Base-by-base conservation (phyloP, 306 rosid species). In the Cicer arietinum region DNA sequence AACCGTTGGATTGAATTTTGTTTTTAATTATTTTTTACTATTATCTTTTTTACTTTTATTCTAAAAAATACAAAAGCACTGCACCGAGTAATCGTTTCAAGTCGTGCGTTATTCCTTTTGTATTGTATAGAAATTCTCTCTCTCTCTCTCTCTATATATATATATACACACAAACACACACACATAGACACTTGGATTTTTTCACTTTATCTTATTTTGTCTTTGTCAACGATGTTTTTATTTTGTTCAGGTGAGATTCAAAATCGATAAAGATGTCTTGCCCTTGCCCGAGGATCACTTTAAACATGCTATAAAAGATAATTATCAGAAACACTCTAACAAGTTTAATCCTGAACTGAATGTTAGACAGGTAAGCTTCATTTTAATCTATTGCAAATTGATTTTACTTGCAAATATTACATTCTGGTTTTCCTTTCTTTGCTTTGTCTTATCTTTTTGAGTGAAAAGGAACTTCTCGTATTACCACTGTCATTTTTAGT, bases 291-390 rank as follows among this genome's bases (percentile, higher is more conserved):
- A 82, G 82, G 69, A 39, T 59, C 59, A 48, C 44, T 85, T 82
- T 54, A 85, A 72, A 67, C 78, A 82, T 42, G 84, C 75, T 25
- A 82, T 85, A 76, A 74, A 13, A 58, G 88, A 75, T 53, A 78
- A 82, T 72, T 85, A 85, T 77, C 85, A 70, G 85, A 81, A 79
- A 16, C 52, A 47, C 62, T 72, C 84, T 44, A 56, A 42, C 71
- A 85, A 76, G 77, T 85, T 85, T 67, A 76, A 60, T 59, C 84
- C 86, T 66, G 88, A 82, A 67, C 88, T 82, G 68, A 85, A 72
- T 68, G 45, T 30, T 30, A 39, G 58, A 76, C 88, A 82, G 69
- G 88, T 79, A 76, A 67, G 75, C 71, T 46, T 79, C 69, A 6
- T 52, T 70, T 62, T 63, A 61, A 56, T 69, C 54, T 77, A 52